Evolutionary conservation across 768 basidiomycete genomes (phyloP).

Genomic region (Boletellus sp.): DNA sequence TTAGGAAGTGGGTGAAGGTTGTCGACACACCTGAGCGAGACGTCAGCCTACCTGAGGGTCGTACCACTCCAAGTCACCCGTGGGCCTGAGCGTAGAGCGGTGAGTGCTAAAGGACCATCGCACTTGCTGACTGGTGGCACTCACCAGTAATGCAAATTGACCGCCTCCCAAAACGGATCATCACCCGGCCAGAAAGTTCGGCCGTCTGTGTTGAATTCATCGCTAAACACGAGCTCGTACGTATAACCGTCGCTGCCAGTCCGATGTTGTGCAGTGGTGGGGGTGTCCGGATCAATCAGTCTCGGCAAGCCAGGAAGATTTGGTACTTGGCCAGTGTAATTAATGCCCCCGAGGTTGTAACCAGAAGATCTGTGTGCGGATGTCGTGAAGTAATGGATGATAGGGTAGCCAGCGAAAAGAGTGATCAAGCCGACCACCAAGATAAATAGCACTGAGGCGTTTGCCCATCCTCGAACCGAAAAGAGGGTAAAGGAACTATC

Average conservation of each 20-base stretch:
- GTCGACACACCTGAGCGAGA: neutral
- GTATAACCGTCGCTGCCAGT: slow-evolving; percentile 71
- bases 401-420: slow-evolving; percentile 87
- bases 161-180: slow-evolving; percentile 85
- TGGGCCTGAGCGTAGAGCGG: slow-evolving; percentile 38
- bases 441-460: slow-evolving; percentile 68
- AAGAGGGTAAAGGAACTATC: slow-evolving; percentile 67
- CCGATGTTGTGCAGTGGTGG: slow-evolving; percentile 48
- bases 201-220: slow-evolving; percentile 75
- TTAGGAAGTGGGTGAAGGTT: slow-evolving; percentile 2
- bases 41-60: slow-evolving; percentile 52
- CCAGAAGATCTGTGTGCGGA: slow-evolving; percentile 36
- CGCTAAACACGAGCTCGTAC: slow-evolving; percentile 85
- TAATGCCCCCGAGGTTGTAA: slow-evolving; percentile 83
- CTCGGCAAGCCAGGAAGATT: slow-evolving; percentile 59
- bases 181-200: slow-evolving; percentile 77
- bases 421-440: slow-evolving; percentile 66
- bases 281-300: slow-evolving; percentile 79
- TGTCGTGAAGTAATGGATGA: slow-evolving; percentile 55
- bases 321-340: slow-evolving; percentile 85
- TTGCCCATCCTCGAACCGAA: slow-evolving; percentile 80
- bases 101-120: slow-evolving; percentile 4
- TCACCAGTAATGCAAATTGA: slow-evolving; percentile 79
- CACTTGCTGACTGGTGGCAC: slow-evolving; percentile 3
- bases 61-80: slow-evolving; percentile 84